Evolutionary conservation across 768 basidiomycete species (phyloP), one percentile per base, ranked within the genome.

Genomic region (Jaapia argillacea): DNA sequence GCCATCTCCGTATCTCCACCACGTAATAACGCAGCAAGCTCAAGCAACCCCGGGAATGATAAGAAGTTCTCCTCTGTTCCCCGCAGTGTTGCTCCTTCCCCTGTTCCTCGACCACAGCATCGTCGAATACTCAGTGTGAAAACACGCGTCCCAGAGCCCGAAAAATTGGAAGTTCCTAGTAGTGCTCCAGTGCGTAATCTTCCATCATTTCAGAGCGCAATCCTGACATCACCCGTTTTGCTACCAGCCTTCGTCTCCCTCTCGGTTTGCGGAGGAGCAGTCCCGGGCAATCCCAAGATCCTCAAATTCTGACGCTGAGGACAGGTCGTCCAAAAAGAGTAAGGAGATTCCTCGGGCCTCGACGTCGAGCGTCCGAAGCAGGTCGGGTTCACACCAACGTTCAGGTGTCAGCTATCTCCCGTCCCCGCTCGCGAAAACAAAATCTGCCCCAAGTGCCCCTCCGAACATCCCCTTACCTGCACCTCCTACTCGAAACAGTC

Each of bases 381-480:
- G n/a, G n/a, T n/a, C n/a, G n/a, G n/a, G n/a, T n/a, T n/a, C n/a
- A n/a, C n/a, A n/a, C n/a, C n/a, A n/a, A n/a, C n/a, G n/a, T n/a
- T n/a, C n/a, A n/a, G n/a, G n/a, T n/a, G n/a, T n/a, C n/a, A n/a
- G n/a, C n/a, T n/a, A n/a, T n/a, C n/a, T n/a, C n/a, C n/a, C n/a
- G n/a, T n/a, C n/a, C n/a, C n/a, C n/a, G n/a, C n/a, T n/a, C n/a
- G n/a, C n/a, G n/a, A n/a, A n/a, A n/a, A n/a, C n/a, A n/a, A n/a
- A n/a, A n/a, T n/a, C n/a, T n/a, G n/a, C n/a, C n/a, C 37, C 53
- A 6, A 43, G 43, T 26, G 44, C 50, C 12, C 46, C 43, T 23
- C 49, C 53, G 25, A 41, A 45, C 33, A 40, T 48, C 6, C 48
- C 50, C 2, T 36, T 51, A 31, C 42, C 46, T 20, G 47, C 50